Evolutionary conservation across 108 stramenopile species (phyloP).

Genomic region (Skeletonema marinoi): DNA sequence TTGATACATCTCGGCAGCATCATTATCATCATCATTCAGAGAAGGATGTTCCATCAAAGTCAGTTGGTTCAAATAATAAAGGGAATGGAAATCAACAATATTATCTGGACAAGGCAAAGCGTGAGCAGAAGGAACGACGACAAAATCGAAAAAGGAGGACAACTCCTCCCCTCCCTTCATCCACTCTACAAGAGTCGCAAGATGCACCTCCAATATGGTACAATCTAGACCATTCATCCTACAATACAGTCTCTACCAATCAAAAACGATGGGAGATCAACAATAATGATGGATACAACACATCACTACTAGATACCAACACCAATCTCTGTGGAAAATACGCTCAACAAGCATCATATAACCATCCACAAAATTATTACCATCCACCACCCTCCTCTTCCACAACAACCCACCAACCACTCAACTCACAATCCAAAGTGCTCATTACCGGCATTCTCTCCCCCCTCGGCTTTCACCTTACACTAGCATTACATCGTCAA

Average conservation of each 20-base stretch:
- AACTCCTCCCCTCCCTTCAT: not conserved
- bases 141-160: not conserved
- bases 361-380: slow-evolving; percentile 38
- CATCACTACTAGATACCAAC: not conserved
- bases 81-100: not conserved
- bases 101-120: not conserved
- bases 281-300: not conserved
- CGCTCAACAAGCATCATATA: slow-evolving; percentile 24
- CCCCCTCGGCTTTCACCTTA: slow-evolving; percentile 65
- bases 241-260: slow-evolving; percentile 1
- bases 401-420: slow-evolving; percentile 7
- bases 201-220: slow-evolving; percentile 9
- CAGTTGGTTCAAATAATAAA: too few species aligned
- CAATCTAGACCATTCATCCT: slow-evolving; percentile 14
- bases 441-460: slow-evolving; percentile 76
- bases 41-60: too few species aligned
- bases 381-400: not conserved
- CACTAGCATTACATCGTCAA: slow-evolving; percentile 56
- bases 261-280: slow-evolving; percentile 13
- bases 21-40: too few species aligned
- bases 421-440: slow-evolving; percentile 48
- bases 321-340: slow-evolving; percentile 31
- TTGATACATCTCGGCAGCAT: too few species aligned
- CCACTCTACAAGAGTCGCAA: not conserved
- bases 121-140: not conserved